Evolutionary conservation across 306 rosid species (phyloP), one percentile per base, ranked within the genome.

Genomic region (Astragalus glycyphyllos): DNA sequence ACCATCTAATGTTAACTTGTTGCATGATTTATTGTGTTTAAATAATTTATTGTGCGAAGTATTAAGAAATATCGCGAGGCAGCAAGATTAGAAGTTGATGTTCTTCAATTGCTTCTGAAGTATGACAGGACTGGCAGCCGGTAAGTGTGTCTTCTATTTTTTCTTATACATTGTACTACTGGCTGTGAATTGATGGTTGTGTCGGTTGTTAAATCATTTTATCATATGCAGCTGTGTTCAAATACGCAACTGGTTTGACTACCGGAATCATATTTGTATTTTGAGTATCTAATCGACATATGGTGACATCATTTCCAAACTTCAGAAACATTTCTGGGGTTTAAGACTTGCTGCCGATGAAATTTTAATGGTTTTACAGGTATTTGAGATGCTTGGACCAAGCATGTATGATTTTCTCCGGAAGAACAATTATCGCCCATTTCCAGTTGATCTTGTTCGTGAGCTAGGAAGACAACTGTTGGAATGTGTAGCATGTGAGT

Each of bases 321-420:
- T 9, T 15, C 66, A 37, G 31, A 37, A 14, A 59, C 66, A 37
- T 58, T 15, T 37, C 3, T 60, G 32, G 48, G 31, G 46, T 2
- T 15, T 37, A 38, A 38, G 49, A 17, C 34, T 61, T 40, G n/a
- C n/a, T n/a, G 50, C 40, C 50, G 1, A 11, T 61, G 15, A 61
- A 61, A 61, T 40, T 40, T n/a, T n/a, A n/a, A n/a, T n/a, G n/a
- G n/a, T n/a, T n/a, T 40, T 61, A 41, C 68, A 61, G 68, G 68
- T 61, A 61, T 61, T 61, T 16, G 68, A 61, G 68, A 61, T 61
- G 68, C 68, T 61, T 61, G 68, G 68, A 40, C 68, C 68, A 17
- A 61, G 68, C 68, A 16, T 61, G 17, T 61, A 61, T 61, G 68
- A 61, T 61, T 61, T 61, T 61, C 68, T 61, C 35, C 68, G 50